Evolutionary conservation across 345 rosid species (phyloP).

Genomic region (Cardiospermum halicacabum): DNA sequence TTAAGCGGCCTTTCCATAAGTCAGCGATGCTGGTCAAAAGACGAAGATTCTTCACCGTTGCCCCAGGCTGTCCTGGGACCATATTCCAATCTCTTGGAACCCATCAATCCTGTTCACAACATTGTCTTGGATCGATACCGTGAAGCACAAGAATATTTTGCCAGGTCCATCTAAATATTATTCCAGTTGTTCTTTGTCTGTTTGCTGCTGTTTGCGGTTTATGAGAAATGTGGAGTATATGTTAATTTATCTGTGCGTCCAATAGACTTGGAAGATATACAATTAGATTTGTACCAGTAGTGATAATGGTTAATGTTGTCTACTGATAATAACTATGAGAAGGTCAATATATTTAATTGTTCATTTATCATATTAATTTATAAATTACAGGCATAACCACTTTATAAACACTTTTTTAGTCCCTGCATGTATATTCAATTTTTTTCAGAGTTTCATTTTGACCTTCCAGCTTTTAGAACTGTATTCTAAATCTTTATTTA

Average conservation of each 20-base stretch:
- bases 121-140: conserved; percentile 54
- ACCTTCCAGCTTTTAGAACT: too few species aligned
- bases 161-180: not conserved
- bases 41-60: conserved; percentile 50
- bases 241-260: not conserved
- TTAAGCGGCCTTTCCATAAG: conserved; percentile 78
- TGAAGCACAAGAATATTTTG: conserved; percentile 66
- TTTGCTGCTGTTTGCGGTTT: not conserved
- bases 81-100: conserved; percentile 70
- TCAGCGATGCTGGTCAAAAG: conserved; percentile 58
- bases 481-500: too few species aligned
- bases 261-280: not conserved
- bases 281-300: not conserved
- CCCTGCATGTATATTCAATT: too few species aligned
- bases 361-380: too few species aligned
- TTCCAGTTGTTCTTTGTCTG: too few species aligned
- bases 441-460: too few species aligned
- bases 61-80: conserved; percentile 60
- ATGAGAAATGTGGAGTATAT: not conserved
- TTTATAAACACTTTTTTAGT: too few species aligned
- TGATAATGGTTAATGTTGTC: not conserved
- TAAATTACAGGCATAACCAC: too few species aligned
- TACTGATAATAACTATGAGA: too few species aligned
- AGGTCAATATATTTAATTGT: too few species aligned
- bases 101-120: conserved; percentile 73